Evolutionary conservation across 768 basidiomycete genomes (phyloP), one percentile per base, ranked within the genome.

Genomic region (Basidioascus undulatus): DNA sequence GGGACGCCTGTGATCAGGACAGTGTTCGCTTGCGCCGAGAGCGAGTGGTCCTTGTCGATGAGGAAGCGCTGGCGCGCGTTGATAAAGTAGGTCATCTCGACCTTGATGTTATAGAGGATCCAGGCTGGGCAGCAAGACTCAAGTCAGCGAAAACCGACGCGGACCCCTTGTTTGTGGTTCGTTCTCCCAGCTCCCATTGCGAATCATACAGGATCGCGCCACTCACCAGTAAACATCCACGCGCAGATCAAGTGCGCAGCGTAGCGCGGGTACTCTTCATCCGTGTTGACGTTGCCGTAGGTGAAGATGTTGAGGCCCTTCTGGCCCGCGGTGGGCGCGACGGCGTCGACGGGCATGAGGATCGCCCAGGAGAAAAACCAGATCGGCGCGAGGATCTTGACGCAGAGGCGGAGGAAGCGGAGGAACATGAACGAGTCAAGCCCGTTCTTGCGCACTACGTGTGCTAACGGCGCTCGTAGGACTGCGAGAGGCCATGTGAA

Each of bases 381-480:
- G 52, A 92, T 81, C 19, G 92, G 87, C 6, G 87, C 50, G 55
- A 94, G 66, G 20, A 86, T 61, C 48, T 73, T 69, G 37, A 72
- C 55, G 70, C 92, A 77, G 65, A 94, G 73, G 37, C 75, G 71
- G 35, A 75, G 64, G 57, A 80, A 94, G 40, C 83, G 76, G 34
- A 92, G 74, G 50, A 79, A 98, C 53, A 87, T 75, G 61, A 89
- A 98, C 13, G 84, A 79, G 55, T 96, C 89, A 43, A 78, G 63
- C 21, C 83, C 83, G 46, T 84, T 86, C 53, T 69, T 68, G 15
- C 61, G 52, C 45, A 69, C 70, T 43, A 81, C 71, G 19, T 63
- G 65, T 23, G 59, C 59, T 51, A 73, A 71, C 52, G 82, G 68
- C 2, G 74, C 65, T 2, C 61, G 63, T 58, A 61, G 72, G 16